Evolutionary conservation across 768 basidiomycete species (phyloP).

Genomic region (Dioszegia aurantiaca): DNA sequence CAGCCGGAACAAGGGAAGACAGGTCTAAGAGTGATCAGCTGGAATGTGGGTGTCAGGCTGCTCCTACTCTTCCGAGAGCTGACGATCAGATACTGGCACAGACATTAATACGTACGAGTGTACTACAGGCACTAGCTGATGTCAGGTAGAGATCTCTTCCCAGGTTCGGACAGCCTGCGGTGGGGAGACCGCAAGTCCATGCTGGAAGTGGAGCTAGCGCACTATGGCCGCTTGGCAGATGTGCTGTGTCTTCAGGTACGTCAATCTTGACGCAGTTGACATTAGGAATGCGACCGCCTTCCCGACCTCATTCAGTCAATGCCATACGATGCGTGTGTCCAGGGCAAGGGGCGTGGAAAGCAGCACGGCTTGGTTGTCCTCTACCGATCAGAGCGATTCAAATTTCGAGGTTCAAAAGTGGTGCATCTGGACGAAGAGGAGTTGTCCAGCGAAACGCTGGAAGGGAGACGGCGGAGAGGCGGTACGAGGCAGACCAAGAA

Average conservation of each 20-base stretch:
- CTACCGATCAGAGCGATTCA: conserved; percentile 61
- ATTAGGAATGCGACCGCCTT: conserved; percentile 81
- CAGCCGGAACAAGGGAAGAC: not conserved
- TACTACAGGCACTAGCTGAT: conserved; percentile 1
- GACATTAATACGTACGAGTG: conserved; percentile 45
- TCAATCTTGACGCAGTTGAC: too few species aligned
- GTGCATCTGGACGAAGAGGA: conserved; percentile 68
- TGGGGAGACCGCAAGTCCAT: conserved; percentile 69
- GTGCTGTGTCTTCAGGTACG: conserved; percentile 81
- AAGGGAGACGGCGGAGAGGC: conserved; percentile 25
- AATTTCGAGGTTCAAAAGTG: conserved; percentile 55
- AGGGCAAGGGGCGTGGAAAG: conserved; percentile 70
- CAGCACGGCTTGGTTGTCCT: conserved; percentile 82
- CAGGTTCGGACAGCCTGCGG: conserved; percentile 66
- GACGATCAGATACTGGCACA: conserved; percentile 45
- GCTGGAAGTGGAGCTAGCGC: conserved; percentile 71
- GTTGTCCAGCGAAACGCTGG: conserved; percentile 22
- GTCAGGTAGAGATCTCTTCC: conserved; percentile 50
- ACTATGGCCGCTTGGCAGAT: conserved; percentile 62
- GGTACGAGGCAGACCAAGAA: conserved; percentile 57
- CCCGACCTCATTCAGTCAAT: conserved; percentile 69
- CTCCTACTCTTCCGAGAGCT: too few species aligned
- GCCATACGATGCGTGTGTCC: conserved; percentile 63
- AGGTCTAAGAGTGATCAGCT: conserved; percentile 41
- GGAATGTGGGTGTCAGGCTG: conserved; percentile 39